These are phyloP conservation scores for Balamuthia mandrillaris DNA, from an alignment of 208 protist species.

Conservation along the genomic window DNA sequence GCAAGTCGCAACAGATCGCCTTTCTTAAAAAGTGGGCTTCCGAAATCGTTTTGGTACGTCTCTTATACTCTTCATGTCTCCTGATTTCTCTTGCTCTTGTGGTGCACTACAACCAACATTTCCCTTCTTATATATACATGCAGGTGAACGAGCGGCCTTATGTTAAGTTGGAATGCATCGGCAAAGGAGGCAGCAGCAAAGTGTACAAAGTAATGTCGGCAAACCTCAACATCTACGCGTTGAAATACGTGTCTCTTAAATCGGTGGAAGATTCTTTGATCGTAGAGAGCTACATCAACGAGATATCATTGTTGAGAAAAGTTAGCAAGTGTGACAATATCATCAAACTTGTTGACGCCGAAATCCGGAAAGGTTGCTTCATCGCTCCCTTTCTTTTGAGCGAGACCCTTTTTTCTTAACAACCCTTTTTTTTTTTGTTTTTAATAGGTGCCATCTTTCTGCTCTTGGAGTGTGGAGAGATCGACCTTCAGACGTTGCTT, in stretches of 20 bases:
- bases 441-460: slow-evolving; percentile 54
- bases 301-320: slow-evolving; percentile 67
- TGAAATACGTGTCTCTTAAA: slow-evolving; percentile 60
- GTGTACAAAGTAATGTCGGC: slow-evolving; percentile 63
- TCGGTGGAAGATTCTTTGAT: not conserved
- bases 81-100: too few relatives aligned
- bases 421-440: slow-evolving; percentile 41
- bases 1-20: too few relatives aligned
- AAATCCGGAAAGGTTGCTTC: slow-evolving; percentile 21
- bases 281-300: slow-evolving; percentile 67
- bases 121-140: too few relatives aligned
- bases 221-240: slow-evolving; percentile 56
- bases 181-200: slow-evolving; percentile 60
- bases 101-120: too few relatives aligned
- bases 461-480: slow-evolving; percentile 75
- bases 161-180: slow-evolving; percentile 61
- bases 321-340: slow-evolving; percentile 58
- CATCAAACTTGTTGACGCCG: slow-evolving; percentile 60
- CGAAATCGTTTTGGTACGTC: too few relatives aligned
- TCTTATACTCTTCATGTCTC: too few relatives aligned
- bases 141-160: slow-evolving; percentile 66
- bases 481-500: slow-evolving; percentile 65
- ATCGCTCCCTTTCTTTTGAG: too few relatives aligned
- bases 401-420: not conserved
- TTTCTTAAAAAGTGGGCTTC: too few relatives aligned